These are phyloP conservation scores for Mortierella sp. DNA, from an alignment of 371 early-diverging fungal genomes.

Conservation along the genomic window DNA sequence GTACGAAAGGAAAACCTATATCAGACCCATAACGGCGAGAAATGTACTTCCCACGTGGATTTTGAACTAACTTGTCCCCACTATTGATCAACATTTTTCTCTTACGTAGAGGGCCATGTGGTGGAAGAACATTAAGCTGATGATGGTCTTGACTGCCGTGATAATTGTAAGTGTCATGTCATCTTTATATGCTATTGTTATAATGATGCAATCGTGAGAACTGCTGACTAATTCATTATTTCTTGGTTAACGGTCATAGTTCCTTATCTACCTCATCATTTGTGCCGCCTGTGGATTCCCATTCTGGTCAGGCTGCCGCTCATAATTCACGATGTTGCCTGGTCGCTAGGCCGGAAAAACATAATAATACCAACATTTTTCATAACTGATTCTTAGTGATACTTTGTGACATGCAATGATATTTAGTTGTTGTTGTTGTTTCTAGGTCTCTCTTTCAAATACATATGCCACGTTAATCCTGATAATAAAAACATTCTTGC, in stretches of 20 bases:
- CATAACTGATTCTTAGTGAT: no score
- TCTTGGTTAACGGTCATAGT: conserved; percentile 51
- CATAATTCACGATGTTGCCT: background rate
- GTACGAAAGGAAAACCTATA: conserved; percentile 36
- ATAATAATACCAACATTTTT: background rate
- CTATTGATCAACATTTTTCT: no score
- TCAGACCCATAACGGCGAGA: no score
- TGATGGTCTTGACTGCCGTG: conserved; percentile 76
- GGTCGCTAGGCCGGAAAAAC: background rate
- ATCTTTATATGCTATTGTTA: background rate
- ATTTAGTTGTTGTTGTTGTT: background rate
- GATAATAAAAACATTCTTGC: conserved; percentile 1
- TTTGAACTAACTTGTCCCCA: no score
- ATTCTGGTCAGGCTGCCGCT: conserved; percentile 35
- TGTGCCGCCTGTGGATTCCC: conserved; percentile 86
- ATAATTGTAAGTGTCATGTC: conserved; percentile 68
- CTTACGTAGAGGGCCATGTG: conserved; percentile 80
- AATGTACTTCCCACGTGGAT: no score
- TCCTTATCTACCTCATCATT: conserved; percentile 76
- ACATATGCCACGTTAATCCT: background rate
- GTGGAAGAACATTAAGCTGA: conserved; percentile 93
- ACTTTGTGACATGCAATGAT: background rate
- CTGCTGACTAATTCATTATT: background rate
- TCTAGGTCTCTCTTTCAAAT: no score
- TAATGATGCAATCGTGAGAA: background rate